A percentile compares a stretch with the other conserved stretches of the same genome.
Evolutionary conservation across 495 filamentous ascomycete genomes (phyloP).

Genomic region (Penicillium taxi): DNA sequence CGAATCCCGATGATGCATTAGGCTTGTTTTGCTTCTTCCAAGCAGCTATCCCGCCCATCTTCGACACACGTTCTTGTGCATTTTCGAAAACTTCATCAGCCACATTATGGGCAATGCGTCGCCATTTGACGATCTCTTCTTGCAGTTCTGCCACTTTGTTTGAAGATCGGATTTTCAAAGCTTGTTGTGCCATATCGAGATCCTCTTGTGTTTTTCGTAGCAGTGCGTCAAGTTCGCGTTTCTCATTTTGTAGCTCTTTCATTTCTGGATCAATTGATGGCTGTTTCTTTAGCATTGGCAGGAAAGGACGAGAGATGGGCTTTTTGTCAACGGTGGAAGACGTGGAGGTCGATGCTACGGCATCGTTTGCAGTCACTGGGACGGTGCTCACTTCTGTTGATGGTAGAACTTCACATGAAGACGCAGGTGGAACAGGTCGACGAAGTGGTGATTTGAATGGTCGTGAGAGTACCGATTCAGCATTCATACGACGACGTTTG

Average conservation of each 20-base stretch:
- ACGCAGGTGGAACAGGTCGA: conserved; percentile 12
- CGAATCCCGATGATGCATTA: too few species aligned
- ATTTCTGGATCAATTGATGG: conserved; percentile 15
- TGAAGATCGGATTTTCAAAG: conserved; percentile 40
- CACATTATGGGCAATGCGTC: conserved; percentile 35
- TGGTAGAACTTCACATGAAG: background rate
- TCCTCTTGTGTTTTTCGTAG: conserved; percentile 28
- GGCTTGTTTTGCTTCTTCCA: conserved; percentile 44
- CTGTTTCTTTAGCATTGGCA: too few species aligned
- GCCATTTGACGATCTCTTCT: conserved; percentile 42
- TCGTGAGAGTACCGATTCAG: conserved; percentile 45
- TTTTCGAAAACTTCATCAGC: conserved; percentile 44
- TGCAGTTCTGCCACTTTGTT: conserved; percentile 41
- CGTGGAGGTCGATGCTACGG: background rate
- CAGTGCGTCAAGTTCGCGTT: conserved; percentile 26
- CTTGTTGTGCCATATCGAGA: conserved; percentile 44
- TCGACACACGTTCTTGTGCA: conserved; percentile 34
- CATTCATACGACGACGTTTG: conserved; percentile 53
- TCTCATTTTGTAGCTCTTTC: conserved; percentile 25
- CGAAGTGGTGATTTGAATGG: conserved; percentile 63
- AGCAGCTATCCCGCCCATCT: conserved; percentile 50
- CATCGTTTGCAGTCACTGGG: background rate
- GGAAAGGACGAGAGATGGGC: too few species aligned
- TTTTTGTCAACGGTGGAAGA: too few species aligned
- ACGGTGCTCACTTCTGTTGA: background rate